phyloP scores from a whole-genome alignment of 2,329 filamentous ascomycete species.

The Nemania serpens region DNA sequence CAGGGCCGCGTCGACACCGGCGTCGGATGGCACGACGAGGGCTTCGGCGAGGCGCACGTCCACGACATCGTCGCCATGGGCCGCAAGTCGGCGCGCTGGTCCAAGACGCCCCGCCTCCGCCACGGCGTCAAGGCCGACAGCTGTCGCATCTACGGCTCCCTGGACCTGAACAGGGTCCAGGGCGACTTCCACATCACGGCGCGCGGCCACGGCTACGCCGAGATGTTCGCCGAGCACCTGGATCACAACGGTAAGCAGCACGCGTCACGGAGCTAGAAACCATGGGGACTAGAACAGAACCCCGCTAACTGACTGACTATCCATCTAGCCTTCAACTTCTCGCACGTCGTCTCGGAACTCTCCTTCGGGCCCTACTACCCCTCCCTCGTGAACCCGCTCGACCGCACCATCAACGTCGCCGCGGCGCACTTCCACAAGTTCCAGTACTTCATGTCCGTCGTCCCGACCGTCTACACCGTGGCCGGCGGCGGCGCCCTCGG shows the following conservation, averaged over 20 bases:
- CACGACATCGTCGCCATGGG: constrained; percentile 84
- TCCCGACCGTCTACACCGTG: constrained; percentile 89
- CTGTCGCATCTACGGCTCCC: constrained; percentile 85
- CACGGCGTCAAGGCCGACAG: constrained; percentile 61
- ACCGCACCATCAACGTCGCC: constrained; percentile 83
- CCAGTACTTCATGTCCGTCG: constrained; percentile 95
- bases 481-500: constrained; percentile 45
- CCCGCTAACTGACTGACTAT: no score
- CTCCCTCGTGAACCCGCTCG: constrained; percentile 88
- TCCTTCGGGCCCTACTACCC: constrained; percentile 98
- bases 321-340: constrained; percentile 86
- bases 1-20: constrained; percentile 61
- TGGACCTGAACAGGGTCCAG: constrained; percentile 95
- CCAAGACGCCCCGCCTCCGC: constrained; percentile 74
- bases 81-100: constrained; percentile 66
- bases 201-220: constrained; percentile 90
- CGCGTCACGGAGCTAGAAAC: no score
- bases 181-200: constrained; percentile 98
- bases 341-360: constrained; percentile 92
- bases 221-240: constrained; percentile 69
- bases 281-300: no score
- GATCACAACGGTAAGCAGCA: constrained; percentile 72
- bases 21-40: constrained; percentile 67
- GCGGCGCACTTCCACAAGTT: constrained; percentile 85
- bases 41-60: constrained; percentile 80